Evolutionary conservation across 108 stramenopile genomes (phyloP).

Genomic region (Fragilariopsis cylindrus): DNA sequence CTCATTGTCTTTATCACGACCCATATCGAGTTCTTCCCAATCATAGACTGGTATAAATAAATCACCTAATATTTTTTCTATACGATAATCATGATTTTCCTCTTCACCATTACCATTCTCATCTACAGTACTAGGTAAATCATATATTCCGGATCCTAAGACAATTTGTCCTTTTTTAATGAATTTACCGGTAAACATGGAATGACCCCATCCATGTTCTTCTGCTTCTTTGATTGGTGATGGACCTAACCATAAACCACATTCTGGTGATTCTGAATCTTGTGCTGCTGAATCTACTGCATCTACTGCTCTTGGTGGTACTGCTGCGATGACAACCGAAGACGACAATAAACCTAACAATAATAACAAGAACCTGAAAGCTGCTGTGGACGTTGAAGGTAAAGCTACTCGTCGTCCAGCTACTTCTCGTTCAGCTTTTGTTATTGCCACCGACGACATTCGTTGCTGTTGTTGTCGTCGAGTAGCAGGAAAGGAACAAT

Average conservation of each 20-base stretch:
- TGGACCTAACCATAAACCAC: slow-evolving; percentile 58
- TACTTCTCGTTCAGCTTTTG: too few relatives aligned
- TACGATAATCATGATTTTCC: too few relatives aligned
- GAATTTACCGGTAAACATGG: slow-evolving; percentile 55
- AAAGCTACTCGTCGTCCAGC: too few relatives aligned
- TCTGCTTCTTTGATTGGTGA: slow-evolving; percentile 54
- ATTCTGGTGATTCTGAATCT: slow-evolving; percentile 4
- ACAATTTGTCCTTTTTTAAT: slow-evolving; percentile 24
- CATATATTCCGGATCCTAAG: slow-evolving; percentile 10
- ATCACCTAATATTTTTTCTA: neutral
- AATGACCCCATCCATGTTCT: slow-evolving; percentile 61
- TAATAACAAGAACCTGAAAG: too few relatives aligned
- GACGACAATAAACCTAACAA: too few relatives aligned
- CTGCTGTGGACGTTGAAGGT: too few relatives aligned
- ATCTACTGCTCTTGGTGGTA: too few relatives aligned
- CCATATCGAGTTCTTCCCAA: slow-evolving; percentile 15
- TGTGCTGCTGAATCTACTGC: too few relatives aligned
- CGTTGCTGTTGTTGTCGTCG: too few relatives aligned
- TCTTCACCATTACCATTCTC: neutral
- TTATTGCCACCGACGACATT: too few relatives aligned
- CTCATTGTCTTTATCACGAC: neutral
- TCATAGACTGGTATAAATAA: slow-evolving; percentile 37
- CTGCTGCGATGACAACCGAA: too few relatives aligned
- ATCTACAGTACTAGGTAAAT: slow-evolving; percentile 5
- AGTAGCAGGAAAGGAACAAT: too few relatives aligned